A percentile compares a stretch with the other conserved stretches of the same genome.
Evolutionary conservation across 306 rosid species (phyloP).

Genomic region (Cyamopsis tetragonoloba): DNA sequence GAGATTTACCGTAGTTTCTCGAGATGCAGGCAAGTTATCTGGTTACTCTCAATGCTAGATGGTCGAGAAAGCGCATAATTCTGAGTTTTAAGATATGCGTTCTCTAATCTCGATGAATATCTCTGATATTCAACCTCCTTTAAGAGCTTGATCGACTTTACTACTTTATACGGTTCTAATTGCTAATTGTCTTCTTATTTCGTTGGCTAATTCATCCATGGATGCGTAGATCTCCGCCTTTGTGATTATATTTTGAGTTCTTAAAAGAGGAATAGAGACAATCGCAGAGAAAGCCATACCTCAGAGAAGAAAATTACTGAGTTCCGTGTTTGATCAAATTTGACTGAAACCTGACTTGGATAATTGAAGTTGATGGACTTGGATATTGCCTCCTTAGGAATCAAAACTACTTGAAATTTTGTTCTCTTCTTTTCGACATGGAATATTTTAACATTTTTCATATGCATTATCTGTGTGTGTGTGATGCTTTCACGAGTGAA

Average conservation of each 20-base stretch:
- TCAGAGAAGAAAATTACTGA: not conserved
- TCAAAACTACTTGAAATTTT: not conserved
- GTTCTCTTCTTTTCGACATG: not conserved
- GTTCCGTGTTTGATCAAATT: not conserved
- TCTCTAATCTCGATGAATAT: constrained; percentile 16
- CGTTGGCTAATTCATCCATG: not conserved
- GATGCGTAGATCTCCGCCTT: constrained; percentile 4
- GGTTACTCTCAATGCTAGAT: not conserved
- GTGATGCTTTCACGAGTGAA: not conserved
- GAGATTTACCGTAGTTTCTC: not conserved
- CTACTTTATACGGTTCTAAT: not conserved
- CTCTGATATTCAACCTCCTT: not conserved
- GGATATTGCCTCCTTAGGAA: not conserved
- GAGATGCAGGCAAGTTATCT: not conserved
- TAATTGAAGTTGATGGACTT: not conserved
- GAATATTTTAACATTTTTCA: not conserved
- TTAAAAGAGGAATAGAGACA: not conserved
- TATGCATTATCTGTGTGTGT: not conserved
- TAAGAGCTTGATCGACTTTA: not conserved
- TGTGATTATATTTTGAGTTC: not conserved
- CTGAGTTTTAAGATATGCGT: not conserved
- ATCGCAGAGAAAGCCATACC: not conserved
- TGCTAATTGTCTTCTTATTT: not conserved
- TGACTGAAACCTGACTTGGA: constrained; percentile 6
- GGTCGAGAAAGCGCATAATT: not conserved